These are phyloP conservation scores for Aschersonia sp. DNA, from an alignment of 2,329 filamentous ascomycete genomes.

Conservation along the genomic window DNA sequence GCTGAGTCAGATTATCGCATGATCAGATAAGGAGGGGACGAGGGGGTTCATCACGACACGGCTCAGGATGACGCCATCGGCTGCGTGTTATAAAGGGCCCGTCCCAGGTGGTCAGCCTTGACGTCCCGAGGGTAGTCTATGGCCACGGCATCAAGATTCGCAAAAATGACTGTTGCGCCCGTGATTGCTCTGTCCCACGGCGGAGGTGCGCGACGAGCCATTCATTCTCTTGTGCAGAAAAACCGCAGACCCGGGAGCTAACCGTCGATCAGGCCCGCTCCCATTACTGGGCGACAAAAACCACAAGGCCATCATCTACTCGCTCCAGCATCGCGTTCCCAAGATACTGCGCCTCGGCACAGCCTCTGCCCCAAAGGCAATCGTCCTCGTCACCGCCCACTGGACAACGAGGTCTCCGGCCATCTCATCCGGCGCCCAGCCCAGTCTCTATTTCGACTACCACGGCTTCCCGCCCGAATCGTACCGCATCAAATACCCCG, in stretches of 20 bases:
- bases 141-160: neutral
- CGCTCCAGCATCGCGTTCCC: constrained; percentile 37
- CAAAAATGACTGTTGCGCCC: constrained; percentile 25
- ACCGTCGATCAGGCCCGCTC: constrained; percentile 29
- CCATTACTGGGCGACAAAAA: constrained; percentile 39
- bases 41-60: neutral
- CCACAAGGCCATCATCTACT: constrained; percentile 34
- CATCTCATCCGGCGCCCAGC: constrained; percentile 33
- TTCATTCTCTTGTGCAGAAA: neutral
- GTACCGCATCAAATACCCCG: constrained; percentile 41
- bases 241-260: too few species aligned
- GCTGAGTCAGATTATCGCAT: too few species aligned
- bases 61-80: neutral
- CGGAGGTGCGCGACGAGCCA: constrained; percentile 19
- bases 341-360: constrained; percentile 39
- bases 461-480: constrained; percentile 40
- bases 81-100: neutral
- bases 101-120: neutral
- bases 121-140: neutral
- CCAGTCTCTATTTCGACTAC: constrained; percentile 42
- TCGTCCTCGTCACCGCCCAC: constrained; percentile 43
- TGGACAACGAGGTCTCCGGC: constrained; percentile 35
- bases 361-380: constrained; percentile 30
- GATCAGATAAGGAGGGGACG: too few species aligned
- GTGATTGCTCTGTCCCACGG: constrained; percentile 35